phyloP scores from a whole-genome alignment of 2,329 filamentous ascomycete genomes.

The Zymoseptoria crescenta region DNA sequence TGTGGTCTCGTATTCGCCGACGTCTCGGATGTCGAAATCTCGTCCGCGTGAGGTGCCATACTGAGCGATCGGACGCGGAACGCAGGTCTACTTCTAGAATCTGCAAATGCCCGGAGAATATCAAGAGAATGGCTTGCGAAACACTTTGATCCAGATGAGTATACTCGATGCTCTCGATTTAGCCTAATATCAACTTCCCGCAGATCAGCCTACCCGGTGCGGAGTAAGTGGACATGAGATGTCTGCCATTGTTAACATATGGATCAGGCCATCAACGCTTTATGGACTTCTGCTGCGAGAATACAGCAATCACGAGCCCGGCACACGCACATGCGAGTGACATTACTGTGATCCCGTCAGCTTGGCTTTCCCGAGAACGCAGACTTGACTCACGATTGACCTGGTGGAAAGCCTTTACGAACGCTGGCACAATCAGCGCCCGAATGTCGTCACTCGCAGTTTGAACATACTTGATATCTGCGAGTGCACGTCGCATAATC shows the following conservation, averaged over 20 bases:
- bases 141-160: not conserved
- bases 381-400: constrained; percentile 19
- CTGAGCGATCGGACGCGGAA: not conserved
- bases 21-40: too few species aligned
- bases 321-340: constrained; percentile 7
- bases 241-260: not conserved
- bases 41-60: not conserved
- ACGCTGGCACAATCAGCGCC: constrained; percentile 20
- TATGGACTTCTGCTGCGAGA: constrained; percentile 1
- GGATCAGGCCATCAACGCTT: not conserved
- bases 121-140: not conserved
- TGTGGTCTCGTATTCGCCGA: not conserved
- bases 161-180: not conserved
- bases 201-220: not conserved
- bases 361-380: not conserved
- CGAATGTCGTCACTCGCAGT: constrained; percentile 14
- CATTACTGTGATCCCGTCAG: constrained; percentile 4
- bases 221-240: not conserved
- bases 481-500: constrained; percentile 37
- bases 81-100: not conserved
- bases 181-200: not conserved
- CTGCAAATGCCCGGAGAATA: not conserved
- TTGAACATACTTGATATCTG: constrained; percentile 35
- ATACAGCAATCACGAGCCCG: constrained; percentile 6
- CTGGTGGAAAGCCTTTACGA: constrained; percentile 20